Conservation (phyloP, 768 basidiomycete species). For the Boletus bicolor region DNA sequence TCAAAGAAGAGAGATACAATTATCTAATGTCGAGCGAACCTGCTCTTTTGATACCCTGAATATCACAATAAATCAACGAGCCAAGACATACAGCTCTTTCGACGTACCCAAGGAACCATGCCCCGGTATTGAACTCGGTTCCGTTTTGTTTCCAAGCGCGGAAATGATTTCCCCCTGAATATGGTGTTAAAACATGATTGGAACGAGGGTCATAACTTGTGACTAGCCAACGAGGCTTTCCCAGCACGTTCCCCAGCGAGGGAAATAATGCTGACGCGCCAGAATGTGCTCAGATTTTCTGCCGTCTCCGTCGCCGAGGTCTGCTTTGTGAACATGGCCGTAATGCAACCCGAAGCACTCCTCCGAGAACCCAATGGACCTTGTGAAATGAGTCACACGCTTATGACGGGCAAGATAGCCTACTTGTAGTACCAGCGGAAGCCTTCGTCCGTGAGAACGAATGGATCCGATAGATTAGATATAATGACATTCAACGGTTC, state of each 20-base stretch:
- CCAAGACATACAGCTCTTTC: neutral
- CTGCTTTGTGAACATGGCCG: constrained; percentile 71
- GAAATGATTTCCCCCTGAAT: constrained; percentile 79
- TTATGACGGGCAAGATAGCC: neutral
- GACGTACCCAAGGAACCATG: constrained; percentile 82
- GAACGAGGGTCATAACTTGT: neutral
- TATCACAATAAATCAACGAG: neutral
- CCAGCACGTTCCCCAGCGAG: constrained; percentile 84
- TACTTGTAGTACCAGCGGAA: constrained; percentile 70
- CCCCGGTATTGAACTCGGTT: constrained; percentile 62
- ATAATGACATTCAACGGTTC: constrained; percentile 87
- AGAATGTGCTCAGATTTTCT: constrained; percentile 66
- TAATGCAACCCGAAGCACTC: constrained; percentile 81
- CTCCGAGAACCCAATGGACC: constrained; percentile 77
- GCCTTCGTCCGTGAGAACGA: constrained; percentile 70
- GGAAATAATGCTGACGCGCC: constrained; percentile 75
- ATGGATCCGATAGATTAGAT: constrained; percentile 74
- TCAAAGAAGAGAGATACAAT: neutral
- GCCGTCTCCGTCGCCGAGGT: constrained; percentile 81
- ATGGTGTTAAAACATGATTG: neutral
- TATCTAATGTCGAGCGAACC: constrained; percentile 28
- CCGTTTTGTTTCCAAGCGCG: constrained; percentile 90
- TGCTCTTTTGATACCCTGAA: constrained; percentile 71
- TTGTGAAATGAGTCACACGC: constrained; percentile 24
- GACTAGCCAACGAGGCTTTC: constrained; percentile 66